phyloP scores from a whole-genome alignment of 164 flowering plant species.

The Santalum album region DNA sequence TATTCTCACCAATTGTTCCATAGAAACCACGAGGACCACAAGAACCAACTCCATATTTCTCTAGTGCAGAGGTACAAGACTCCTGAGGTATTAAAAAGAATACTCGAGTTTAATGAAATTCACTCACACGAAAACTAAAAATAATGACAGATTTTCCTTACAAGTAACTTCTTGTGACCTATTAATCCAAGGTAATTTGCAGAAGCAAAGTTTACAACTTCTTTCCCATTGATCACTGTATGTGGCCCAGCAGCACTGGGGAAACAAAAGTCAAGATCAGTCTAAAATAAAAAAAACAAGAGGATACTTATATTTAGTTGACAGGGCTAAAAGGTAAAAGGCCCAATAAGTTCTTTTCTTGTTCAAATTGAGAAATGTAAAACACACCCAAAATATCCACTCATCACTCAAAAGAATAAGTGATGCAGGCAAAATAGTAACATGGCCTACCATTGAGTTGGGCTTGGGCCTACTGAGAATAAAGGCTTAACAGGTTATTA shows the following conservation, averaged over 20 bases:
- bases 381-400: too few relatives aligned
- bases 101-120: background rate
- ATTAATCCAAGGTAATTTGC: conserved; percentile 94
- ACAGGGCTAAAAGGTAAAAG: too few relatives aligned
- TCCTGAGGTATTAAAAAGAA: conserved; percentile 37
- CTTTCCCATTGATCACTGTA: conserved; percentile 64
- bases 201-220: conserved; percentile 88
- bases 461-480: too few relatives aligned
- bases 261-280: conserved; percentile 14
- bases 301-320: background rate
- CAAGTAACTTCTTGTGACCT: conserved; percentile 71
- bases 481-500: too few relatives aligned
- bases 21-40: conserved; percentile 99
- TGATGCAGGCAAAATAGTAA: too few relatives aligned
- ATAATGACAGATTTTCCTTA: conserved; percentile 21
- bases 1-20: conserved; percentile 82
- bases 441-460: too few relatives aligned
- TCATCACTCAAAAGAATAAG: too few relatives aligned
- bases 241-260: conserved; percentile 94
- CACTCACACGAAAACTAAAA: background rate
- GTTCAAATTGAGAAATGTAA: too few relatives aligned
- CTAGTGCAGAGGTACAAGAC: conserved; percentile 78
- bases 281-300: background rate
- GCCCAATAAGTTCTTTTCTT: too few relatives aligned
- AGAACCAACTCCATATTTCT: conserved; percentile 98